phyloP scores from a whole-genome alignment of 176 grass and related monocot species.

The Raddia distichophylla region DNA sequence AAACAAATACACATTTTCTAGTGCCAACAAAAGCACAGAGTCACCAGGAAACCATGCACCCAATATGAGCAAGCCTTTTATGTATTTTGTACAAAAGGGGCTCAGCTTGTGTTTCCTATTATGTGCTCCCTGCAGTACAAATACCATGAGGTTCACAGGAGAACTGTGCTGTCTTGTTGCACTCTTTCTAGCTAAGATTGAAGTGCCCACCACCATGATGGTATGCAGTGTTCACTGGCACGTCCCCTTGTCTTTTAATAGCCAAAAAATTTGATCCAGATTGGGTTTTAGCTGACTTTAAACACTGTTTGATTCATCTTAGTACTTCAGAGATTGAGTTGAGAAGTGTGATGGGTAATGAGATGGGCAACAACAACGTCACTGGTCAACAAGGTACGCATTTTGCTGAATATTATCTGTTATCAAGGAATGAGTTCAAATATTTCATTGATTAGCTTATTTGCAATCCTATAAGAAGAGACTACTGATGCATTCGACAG shows the following conservation, averaged over 20 bases:
- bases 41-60: constrained; percentile 25
- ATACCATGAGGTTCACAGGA: constrained; percentile 39
- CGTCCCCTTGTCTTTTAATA: constrained; percentile 25
- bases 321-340: constrained; percentile 36
- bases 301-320: constrained; percentile 22
- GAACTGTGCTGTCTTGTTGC: constrained; percentile 37
- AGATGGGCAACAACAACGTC: constrained; percentile 65
- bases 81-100: background rate
- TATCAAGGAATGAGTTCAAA: constrained; percentile 8
- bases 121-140: constrained; percentile 33
- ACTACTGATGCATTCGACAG: background rate
- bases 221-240: constrained; percentile 29
- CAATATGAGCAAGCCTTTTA: background rate
- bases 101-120: constrained; percentile 29
- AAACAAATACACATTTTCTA: constrained; percentile 12
- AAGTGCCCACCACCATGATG: constrained; percentile 31
- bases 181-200: constrained; percentile 33
- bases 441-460: constrained; percentile 18
- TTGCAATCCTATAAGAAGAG: constrained; percentile 36
- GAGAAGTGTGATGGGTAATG: constrained; percentile 18
- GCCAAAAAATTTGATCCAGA: background rate
- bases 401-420: constrained; percentile 4
- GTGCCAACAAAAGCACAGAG: background rate
- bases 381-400: constrained; percentile 51
- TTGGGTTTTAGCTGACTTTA: constrained; percentile 13